Base-by-base conservation (phyloP, 2,329 filamentous ascomycete genomes). In the Bimuria novae-zelandiae region DNA sequence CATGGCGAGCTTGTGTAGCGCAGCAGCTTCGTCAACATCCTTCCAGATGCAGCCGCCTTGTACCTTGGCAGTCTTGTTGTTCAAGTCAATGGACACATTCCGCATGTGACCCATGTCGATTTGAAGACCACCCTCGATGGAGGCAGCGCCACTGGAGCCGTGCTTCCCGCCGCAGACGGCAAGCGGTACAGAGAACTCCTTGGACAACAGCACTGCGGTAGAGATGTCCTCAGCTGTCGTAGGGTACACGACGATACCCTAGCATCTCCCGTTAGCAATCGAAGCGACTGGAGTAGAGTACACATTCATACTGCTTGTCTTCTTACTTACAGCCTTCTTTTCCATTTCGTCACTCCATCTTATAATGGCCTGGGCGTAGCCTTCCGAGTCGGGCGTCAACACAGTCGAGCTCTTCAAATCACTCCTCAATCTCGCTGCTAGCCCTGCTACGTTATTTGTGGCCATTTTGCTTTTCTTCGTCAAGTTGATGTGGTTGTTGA, bases 341-440 rank as follows among this genome's bases (percentile, higher is more conserved):
- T 52, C 50, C 12, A 54, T 54, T 10, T 48, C 49, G 19, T 62
- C 57, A 16, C 57, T 57, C 60, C 60, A 63, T 25, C 60, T 49
- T 29, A 55, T 54, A 23, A 63, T 57, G 39, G 50, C 60, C 5
- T 57, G 33, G 21, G 54, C 52, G 25, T 61, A 63, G 8, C 59
- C 57, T 19, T 54, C 49, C 0, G 39, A 49, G 7, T 47, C 51
- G 22, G 60, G 56, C 21, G 40, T 50, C 33, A 63, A 42, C 3
- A 61, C 42, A 7, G 53, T 49, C 4, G 59, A 54, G 29, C 36
- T 52, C 19, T 51, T 43, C 48, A 51, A 43, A 27, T 51, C 50
- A n/a, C 45, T 42, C 22, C 52, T 50, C 41, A 59, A 51, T 43
- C 33, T 43, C 21, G n/a, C 39, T 7, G 39, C 39, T 17, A 50